These are phyloP conservation scores for Termitomyces sp. DNA, from an alignment of 768 basidiomycete species.

Conservation along the genomic window DNA sequence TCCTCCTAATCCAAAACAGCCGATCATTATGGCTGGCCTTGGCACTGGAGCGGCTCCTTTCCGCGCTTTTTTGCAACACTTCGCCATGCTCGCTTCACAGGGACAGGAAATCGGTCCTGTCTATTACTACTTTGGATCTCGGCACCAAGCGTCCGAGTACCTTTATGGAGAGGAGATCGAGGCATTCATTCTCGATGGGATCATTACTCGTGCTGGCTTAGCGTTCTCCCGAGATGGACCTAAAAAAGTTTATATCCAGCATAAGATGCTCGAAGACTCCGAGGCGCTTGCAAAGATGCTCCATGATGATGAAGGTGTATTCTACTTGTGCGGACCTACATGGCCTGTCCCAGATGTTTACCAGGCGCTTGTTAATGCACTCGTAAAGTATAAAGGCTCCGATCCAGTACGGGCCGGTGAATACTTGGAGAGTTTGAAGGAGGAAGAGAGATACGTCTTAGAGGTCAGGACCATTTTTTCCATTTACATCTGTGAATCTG, in stretches of 20 bases:
- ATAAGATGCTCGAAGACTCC: slow-evolving; percentile 94
- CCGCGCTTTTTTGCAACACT: slow-evolving; percentile 97
- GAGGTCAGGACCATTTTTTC: slow-evolving; percentile 50
- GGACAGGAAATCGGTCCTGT: slow-evolving; percentile 83
- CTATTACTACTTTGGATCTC: slow-evolving; percentile 98
- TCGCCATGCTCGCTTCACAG: slow-evolving; percentile 74
- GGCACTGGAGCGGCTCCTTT: slow-evolving; percentile 99
- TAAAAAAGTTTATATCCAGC: slow-evolving; percentile 96
- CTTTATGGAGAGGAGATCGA: slow-evolving; percentile 97
- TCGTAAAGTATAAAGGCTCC: slow-evolving; percentile 66
- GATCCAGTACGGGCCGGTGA: slow-evolving; percentile 62
- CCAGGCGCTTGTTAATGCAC: slow-evolving; percentile 80
- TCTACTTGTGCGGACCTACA: slow-evolving; percentile 97
- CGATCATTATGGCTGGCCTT: slow-evolving; percentile 97
- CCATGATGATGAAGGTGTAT: slow-evolving; percentile 67
- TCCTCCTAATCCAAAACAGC: slow-evolving; percentile 78
- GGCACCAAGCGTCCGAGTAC: slow-evolving; percentile 92
- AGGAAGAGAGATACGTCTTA: slow-evolving; percentile 95
- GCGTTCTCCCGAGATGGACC: slow-evolving; percentile 95
- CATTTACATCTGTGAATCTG: neutral
- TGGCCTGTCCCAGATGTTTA: slow-evolving; percentile 99
- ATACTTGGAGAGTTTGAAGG: slow-evolving; percentile 86
- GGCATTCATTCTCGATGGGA: slow-evolving; percentile 78
- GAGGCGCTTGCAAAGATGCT: slow-evolving; percentile 70
- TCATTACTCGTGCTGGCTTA: slow-evolving; percentile 86